Evolutionary conservation across 768 basidiomycete species (phyloP), one percentile per base, ranked within the genome.

Genomic region (Tephrocybe sp.): DNA sequence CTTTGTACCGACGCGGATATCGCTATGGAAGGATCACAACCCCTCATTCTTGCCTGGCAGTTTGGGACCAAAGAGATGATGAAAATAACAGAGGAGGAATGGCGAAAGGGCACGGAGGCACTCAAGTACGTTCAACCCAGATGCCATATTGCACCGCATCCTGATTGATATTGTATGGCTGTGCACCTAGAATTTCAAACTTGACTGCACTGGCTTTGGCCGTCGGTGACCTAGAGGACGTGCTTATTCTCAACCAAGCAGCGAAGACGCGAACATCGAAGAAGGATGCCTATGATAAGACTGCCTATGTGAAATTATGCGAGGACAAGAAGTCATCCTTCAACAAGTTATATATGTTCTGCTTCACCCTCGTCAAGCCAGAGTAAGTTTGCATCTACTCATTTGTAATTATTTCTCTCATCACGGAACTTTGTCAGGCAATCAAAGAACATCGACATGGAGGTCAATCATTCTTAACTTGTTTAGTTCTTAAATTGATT

Each of bases 361-460:
- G 83, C 54, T 93, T 91, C 61, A 56, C 64, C 6, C 75, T 90
- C 44, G 80, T 83, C 23, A 91, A 90, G 66, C 77, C 81, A 23
- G 75, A 79, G 86, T 92, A 66, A 62, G 86, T 77, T 7, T 16
- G 38, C 31, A n/a, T 31, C 38, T 9, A 7, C 39, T 38, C 5
- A 22, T 13, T 7, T 45, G 22, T 39, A 10, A n/a, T 33, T 15
- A 23, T 34, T 15, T 22, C 21, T 31, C 12, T 42, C 29, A 45
- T 31, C 16, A 27, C 31, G 27, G 23, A 21, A 9, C 44, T 18
- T n/a, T 19, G 47, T 37, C 54, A 90, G 88, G 62, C 77, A 79
- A 62, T 80, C 81, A 16, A 77, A 82, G 55, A 91, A 88, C 61
- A 81, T 91, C 53, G 88, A 91, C 44, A 87, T 91, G 75, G 88